These are phyloP conservation scores for Parachaetomium inaequale DNA, from an alignment of 495 filamentous ascomycete genomes.

Conservation along the genomic window DNA sequence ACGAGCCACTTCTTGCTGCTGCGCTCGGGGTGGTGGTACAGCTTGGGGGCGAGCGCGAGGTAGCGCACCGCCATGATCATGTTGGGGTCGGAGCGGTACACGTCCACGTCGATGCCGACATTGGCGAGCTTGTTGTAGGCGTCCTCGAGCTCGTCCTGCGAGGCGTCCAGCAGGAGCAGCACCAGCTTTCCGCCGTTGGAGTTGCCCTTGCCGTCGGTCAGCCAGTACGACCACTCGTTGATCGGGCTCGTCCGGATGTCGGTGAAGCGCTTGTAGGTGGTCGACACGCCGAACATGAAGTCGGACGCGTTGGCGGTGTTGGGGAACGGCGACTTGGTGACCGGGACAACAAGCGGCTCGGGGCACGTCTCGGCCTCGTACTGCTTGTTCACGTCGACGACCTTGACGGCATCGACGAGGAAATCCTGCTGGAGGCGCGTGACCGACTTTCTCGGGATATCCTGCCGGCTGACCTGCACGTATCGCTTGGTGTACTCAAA, in stretches of 20 bases:
- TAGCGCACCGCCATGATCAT: conserved; percentile 59
- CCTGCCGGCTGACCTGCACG: conserved; percentile 42
- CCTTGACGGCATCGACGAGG: conserved; percentile 42
- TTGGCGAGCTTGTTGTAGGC: conserved; percentile 38
- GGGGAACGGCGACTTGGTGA: conserved; percentile 46
- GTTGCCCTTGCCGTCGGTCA: conserved; percentile 46
- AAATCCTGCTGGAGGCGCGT: conserved; percentile 45
- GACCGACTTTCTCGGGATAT: conserved; percentile 44
- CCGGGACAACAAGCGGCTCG: conserved; percentile 46
- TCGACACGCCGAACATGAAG: conserved; percentile 52
- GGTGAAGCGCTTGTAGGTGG: conserved; percentile 45
- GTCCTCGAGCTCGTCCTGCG: conserved; percentile 41
- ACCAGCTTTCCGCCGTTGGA: conserved; percentile 50
- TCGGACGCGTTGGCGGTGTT: conserved; percentile 44
- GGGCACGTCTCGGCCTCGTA: conserved; percentile 42
- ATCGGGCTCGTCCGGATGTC: conserved; percentile 42
- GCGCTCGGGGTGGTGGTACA: conserved; percentile 50
- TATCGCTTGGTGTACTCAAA: conserved; percentile 54
- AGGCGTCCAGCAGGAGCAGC: conserved; percentile 42
- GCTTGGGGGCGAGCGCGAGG: conserved; percentile 52
- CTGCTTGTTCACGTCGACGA: conserved; percentile 43
- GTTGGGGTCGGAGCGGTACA: conserved; percentile 55
- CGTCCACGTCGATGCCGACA: conserved; percentile 60
- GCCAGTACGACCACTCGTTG: conserved; percentile 49
- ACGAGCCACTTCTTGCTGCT: conserved; percentile 60